These are phyloP conservation scores for Apiotrichum siamense DNA, from an alignment of 1,284 basidiomycete species.

Conservation along the genomic window DNA sequence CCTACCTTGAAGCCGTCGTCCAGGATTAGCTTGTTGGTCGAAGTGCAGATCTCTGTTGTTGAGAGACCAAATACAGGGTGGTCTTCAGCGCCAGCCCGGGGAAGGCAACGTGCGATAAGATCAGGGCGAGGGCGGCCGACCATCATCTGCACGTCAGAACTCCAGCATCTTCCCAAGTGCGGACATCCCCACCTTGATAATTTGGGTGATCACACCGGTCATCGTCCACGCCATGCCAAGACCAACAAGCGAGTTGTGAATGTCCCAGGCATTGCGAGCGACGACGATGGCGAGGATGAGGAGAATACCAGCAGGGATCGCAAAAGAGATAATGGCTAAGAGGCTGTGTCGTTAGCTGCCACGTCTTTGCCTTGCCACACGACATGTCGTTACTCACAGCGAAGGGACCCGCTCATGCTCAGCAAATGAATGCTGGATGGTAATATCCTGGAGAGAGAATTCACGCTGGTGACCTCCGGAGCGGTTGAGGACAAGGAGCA, in stretches of 20 bases:
- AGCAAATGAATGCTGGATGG: constrained; percentile 64
- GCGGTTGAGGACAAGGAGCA: constrained; percentile 63
- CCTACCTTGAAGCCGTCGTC: constrained; percentile 70
- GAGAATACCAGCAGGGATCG: constrained; percentile 63
- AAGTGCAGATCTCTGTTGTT: constrained; percentile 71
- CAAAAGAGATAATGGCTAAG: constrained; percentile 63
- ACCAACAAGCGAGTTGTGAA: constrained; percentile 74
- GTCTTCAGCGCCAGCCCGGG: constrained; percentile 59
- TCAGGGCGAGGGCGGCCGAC: constrained; percentile 88
- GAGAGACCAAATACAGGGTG: constrained; percentile 65
- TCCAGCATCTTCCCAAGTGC: too few relatives aligned
- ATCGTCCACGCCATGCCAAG: constrained; percentile 63
- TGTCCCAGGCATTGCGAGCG: constrained; percentile 76
- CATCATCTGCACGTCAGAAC: constrained; percentile 23
- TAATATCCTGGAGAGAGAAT: constrained; percentile 75
- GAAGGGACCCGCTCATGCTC: constrained; percentile 79
- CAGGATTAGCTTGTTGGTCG: constrained; percentile 56
- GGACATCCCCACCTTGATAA: constrained; percentile 66
- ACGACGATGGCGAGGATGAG: constrained; percentile 63
- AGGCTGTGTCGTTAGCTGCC: constrained; percentile 36
- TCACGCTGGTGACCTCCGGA: constrained; percentile 74
- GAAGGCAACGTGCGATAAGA: constrained; percentile 75
- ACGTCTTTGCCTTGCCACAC: background rate
- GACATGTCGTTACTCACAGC: constrained; percentile 34
- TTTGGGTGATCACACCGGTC: constrained; percentile 74